Conservation (phyloP, 306 rosid species). For the Glycyrrhiza uralensis region DNA sequence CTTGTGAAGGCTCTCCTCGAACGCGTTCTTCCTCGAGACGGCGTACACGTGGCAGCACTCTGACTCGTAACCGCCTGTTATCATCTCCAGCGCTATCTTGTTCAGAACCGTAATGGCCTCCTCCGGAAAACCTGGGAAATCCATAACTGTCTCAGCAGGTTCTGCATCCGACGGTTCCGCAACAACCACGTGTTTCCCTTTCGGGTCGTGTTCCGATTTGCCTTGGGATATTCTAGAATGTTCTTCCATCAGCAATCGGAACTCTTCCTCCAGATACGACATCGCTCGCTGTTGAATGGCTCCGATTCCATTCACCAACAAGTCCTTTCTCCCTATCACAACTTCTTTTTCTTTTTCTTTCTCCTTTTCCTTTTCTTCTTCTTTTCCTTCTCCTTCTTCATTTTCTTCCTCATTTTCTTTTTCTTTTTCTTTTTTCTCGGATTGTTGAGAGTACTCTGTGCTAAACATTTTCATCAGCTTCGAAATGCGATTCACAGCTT, state of each 20-base stretch:
- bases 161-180: slow-evolving; percentile 38
- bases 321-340: background rate
- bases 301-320: slow-evolving; percentile 44
- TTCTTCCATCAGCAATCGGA: slow-evolving; percentile 47
- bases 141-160: background rate
- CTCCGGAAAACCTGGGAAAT: slow-evolving; percentile 39
- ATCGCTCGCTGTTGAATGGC: slow-evolving; percentile 49
- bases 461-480: slow-evolving; percentile 31
- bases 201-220: slow-evolving; percentile 15
- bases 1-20: slow-evolving; percentile 37
- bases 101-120: slow-evolving; percentile 29
- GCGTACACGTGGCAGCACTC: slow-evolving; percentile 47
- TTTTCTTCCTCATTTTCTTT: background rate
- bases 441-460: background rate
- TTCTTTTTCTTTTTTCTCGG: background rate
- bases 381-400: background rate
- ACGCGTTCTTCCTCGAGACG: slow-evolving; percentile 35
- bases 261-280: slow-evolving; percentile 63
- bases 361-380: background rate
- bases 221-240: background rate
- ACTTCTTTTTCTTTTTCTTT: background rate
- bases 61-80: slow-evolving; percentile 32
- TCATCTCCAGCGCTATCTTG: slow-evolving; percentile 44
- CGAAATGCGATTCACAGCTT: slow-evolving; percentile 40
- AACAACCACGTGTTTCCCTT: slow-evolving; percentile 30